Evolutionary conservation across 2,329 filamentous ascomycete genomes (phyloP).

Genomic region (Phyllosticta citrichinensis): DNA sequence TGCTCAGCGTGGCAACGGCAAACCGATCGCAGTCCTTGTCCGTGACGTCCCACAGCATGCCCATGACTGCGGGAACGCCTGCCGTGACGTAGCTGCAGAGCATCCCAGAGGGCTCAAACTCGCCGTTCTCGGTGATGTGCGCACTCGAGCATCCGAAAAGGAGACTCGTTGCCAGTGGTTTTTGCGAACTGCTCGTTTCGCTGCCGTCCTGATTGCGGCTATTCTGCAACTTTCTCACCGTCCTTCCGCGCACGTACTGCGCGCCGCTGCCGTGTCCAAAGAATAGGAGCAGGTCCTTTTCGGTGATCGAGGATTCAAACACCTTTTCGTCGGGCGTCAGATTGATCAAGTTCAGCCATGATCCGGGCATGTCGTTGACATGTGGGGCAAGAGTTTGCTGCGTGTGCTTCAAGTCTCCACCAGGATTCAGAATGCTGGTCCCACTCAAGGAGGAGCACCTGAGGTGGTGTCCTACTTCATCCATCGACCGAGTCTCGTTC

Average conservation of each 20-base stretch:
- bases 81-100: conserved; percentile 88
- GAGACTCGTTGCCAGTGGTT: conserved; percentile 60
- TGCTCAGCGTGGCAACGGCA: conserved; percentile 65
- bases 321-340: conserved; percentile 66
- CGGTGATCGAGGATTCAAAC: conserved; percentile 57
- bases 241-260: conserved; percentile 82
- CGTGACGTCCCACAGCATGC: conserved; percentile 95
- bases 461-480: conserved; percentile 34
- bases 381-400: conserved; percentile 62
- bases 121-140: conserved; percentile 66
- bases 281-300: conserved; percentile 70
- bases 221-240: conserved; percentile 58
- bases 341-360: conserved; percentile 60
- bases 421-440: conserved; percentile 83
- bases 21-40: conserved; percentile 96
- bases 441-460: conserved; percentile 38
- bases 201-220: neutral
- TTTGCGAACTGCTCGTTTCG: conserved; percentile 1
- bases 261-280: conserved; percentile 93
- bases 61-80: conserved; percentile 69
- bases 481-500: conserved; percentile 11
- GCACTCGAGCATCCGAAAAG: conserved; percentile 94
- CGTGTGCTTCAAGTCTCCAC: conserved; percentile 70
- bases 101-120: conserved; percentile 85
- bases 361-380: conserved; percentile 40